Evolutionary conservation across 75 land plant species (phyloP), one percentile per base, ranked within the genome.

Genomic region (Picea sitchensis): DNA sequence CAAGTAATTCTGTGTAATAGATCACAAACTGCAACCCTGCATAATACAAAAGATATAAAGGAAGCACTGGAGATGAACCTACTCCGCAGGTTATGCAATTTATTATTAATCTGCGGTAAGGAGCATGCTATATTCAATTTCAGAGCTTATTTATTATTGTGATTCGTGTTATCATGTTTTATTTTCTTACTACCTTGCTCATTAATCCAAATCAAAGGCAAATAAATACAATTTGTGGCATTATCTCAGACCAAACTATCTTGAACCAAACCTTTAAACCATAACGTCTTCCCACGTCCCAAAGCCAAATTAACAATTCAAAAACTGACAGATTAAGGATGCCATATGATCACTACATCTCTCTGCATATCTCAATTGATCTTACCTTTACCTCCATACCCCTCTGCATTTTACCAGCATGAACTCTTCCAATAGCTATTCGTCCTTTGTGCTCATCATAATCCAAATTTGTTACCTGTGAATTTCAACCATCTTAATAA

Each of bases 371-470:
- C 26, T 32, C 69, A 58, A 75, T 57, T 23, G 36, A 3, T 51
- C 62, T 44, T 76, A 95, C 99, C 94, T 86, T 91, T 9, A 97
- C 89, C 63, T 97, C 99, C 81, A 80, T 84, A 21, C 96, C 98
- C 82, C 65, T 92, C 56, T 75, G 81, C 73, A 97, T 67, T 26
- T 32, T 79, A 4, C 99, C 99, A 80, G 99, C 93, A 84, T 95
- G 95, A 77, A 97, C 81, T 31, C 99, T 91, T 44, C 99, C 99
- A 84, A 97, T 93, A 41, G 94, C 98, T 80, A 97, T 95, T 23
- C 96, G 88, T 61, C 99, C 99, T 84, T 97, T 97, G 79, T 97
- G 99, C 78, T 93, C 98, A 82, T 97, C 99, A 87, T 95, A 97
- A 58, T 97, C 99, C 71, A 92, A 85, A 82, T 90, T 97, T 65